Conservation (phyloP, 2,329 filamentous ascomycete genomes). For the Ophiosphaerella herpotricha region DNA sequence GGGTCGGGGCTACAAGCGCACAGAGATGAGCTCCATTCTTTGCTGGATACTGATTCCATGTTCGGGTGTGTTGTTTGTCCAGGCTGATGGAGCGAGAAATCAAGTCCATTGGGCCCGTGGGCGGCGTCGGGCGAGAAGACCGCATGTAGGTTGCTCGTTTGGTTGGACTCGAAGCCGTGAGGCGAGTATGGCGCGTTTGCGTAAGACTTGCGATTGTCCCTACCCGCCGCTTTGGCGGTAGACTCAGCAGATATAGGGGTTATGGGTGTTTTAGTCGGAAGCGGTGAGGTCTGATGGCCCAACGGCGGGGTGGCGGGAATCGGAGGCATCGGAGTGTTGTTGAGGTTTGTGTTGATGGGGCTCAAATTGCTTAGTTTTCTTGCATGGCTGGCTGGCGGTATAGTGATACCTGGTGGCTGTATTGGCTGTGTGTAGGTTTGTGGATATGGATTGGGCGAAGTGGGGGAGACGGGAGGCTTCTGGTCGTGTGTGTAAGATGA, state of each 20-base stretch:
- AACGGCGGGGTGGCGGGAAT: conserved; percentile 35
- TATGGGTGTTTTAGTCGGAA: conserved; percentile 34
- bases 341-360: conserved; percentile 37
- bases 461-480: conserved; percentile 29
- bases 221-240: conserved; percentile 21
- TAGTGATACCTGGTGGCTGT: conserved; percentile 18
- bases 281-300: conserved; percentile 24
- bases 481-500: conserved; percentile 30
- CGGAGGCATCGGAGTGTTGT: conserved; percentile 24
- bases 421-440: conserved; percentile 6
- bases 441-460: conserved; percentile 28
- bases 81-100: conserved; percentile 42
- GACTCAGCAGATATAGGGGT: conserved; percentile 34
- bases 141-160: conserved; percentile 30
- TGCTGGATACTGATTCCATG: conserved; percentile 37
- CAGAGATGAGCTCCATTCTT: conserved; percentile 40
- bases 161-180: conserved; percentile 30
- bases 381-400: conserved; percentile 30
- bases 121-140: conserved; percentile 45
- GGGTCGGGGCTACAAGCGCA: conserved; percentile 44
- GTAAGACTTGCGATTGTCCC: conserved; percentile 18
- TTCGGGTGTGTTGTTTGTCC: conserved; percentile 50
- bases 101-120: conserved; percentile 46
- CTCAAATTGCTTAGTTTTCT: conserved; percentile 40
- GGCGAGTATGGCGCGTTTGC: conserved; percentile 40